Conservation (phyloP, 2,329 filamentous ascomycete genomes). For the Dothidotthia symphoricarpi region DNA sequence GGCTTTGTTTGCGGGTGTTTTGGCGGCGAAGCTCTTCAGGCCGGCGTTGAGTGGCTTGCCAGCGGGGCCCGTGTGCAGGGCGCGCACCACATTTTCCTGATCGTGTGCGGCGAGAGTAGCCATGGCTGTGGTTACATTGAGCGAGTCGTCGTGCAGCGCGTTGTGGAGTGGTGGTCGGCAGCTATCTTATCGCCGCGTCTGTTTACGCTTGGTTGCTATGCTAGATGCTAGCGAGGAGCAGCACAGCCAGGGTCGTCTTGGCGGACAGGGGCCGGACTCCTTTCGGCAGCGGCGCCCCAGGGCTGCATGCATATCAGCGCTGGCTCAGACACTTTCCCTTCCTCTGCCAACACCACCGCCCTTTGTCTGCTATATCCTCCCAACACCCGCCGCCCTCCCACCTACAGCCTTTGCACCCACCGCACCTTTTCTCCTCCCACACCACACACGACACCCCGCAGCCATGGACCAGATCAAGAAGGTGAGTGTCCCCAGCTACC, state of each 20-base stretch:
- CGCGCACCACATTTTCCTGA: conserved; percentile 83
- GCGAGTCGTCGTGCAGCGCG: conserved; percentile 19
- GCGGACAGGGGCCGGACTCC: conserved; percentile 13
- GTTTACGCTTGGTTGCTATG: conserved; percentile 36
- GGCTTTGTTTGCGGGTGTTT: conserved; percentile 73
- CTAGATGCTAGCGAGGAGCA: conserved; percentile 4
- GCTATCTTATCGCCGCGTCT: conserved; percentile 13
- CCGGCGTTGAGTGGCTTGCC: conserved; percentile 71
- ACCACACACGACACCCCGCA: conserved; percentile 13
- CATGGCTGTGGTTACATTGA: conserved; percentile 35
- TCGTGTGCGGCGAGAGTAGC: conserved; percentile 76
- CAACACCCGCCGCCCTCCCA: conserved; percentile 5
- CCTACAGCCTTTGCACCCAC: conserved; percentile 6
- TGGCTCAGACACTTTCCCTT: conserved; percentile 18
- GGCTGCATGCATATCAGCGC: conserved; percentile 35
- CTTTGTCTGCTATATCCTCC: conserved; percentile 8
- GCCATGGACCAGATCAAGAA: conserved; percentile 87
- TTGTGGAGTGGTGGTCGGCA: conserved; percentile 8
- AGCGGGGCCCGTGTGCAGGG: conserved; percentile 67
- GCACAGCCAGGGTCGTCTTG: conserved; percentile 11
- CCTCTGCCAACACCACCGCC: conserved; percentile 25
- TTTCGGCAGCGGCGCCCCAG: conserved; percentile 20
- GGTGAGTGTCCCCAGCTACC: conserved; percentile 57
- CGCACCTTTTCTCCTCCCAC: conserved; percentile 3
- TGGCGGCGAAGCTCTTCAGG: conserved; percentile 61